phyloP scores from a whole-genome alignment of 129 eudicot species.

The Chrysanthemum makinoi region DNA sequence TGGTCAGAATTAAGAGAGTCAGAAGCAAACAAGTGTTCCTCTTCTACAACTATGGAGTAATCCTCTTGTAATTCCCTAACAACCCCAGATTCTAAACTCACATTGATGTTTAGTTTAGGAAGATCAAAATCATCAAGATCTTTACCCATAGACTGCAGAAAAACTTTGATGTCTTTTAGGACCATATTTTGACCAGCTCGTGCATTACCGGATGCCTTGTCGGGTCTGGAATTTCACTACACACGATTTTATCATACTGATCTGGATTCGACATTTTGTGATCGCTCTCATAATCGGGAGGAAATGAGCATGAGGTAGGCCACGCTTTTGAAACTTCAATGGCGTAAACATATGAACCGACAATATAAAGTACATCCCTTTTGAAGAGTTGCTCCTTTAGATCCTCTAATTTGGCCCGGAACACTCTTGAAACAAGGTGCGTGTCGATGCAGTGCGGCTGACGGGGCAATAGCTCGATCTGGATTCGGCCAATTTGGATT shows the following conservation, averaged over 20 bases:
- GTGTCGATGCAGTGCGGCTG: not conserved
- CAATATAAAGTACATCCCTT: not conserved
- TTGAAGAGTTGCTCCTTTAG: not conserved
- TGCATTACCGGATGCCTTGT: not conserved
- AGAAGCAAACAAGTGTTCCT: too few relatives aligned
- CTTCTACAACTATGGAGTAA: too few relatives aligned
- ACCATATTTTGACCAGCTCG: not conserved
- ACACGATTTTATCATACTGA: not conserved
- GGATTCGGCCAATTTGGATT: too few relatives aligned
- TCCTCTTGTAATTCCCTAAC: too few relatives aligned
- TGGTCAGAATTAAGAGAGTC: too few relatives aligned
- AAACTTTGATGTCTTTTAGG: too few relatives aligned
- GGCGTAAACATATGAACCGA: not conserved
- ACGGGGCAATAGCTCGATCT: too few relatives aligned
- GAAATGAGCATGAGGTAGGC: not conserved
- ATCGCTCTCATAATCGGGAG: not conserved
- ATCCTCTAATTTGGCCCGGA: not conserved
- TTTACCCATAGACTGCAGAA: too few relatives aligned
- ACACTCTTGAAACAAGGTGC: not conserved
- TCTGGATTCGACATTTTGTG: not conserved
- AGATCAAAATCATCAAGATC: too few relatives aligned
- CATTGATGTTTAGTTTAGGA: too few relatives aligned
- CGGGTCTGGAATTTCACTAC: not conserved
- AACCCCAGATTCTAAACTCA: too few relatives aligned
- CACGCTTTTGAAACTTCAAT: not conserved